Conservation (phyloP, 2,329 filamentous ascomycete species). For the Orbilia oligospora region DNA sequence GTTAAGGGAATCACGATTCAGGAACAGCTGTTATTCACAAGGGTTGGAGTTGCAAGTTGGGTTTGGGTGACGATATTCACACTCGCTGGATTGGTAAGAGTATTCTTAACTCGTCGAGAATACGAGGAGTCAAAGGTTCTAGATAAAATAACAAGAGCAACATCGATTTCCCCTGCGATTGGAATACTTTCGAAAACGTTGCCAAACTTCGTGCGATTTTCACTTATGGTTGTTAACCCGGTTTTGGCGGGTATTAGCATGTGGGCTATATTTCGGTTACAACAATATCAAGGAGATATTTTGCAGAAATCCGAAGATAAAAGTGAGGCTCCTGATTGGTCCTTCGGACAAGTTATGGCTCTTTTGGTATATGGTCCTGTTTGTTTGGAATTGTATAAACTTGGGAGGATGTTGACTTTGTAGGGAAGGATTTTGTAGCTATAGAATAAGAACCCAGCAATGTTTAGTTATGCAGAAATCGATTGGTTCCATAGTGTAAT, state of each 20-base stretch:
- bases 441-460: not conserved
- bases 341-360: constrained; percentile 42
- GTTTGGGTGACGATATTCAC: constrained; percentile 27
- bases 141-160: not conserved
- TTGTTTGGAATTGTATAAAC: constrained; percentile 26
- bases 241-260: constrained; percentile 9
- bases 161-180: not conserved
- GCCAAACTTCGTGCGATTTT: not conserved
- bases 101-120: constrained; percentile 21
- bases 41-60: constrained; percentile 37
- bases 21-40: not conserved
- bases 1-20: constrained; percentile 2
- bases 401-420: constrained; percentile 25
- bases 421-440: not conserved
- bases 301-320: not conserved
- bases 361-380: constrained; percentile 41
- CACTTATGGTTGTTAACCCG: constrained; percentile 18
- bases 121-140: constrained; percentile 1
- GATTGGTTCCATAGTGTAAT: not conserved
- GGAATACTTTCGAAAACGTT: not conserved
- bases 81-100: constrained; percentile 1
- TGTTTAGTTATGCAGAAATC: no score
- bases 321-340: constrained; percentile 7
- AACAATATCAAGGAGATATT: constrained; percentile 33
- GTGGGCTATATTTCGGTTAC: constrained; percentile 33